These are phyloP conservation scores for Rhizopogon vinicolor DNA, from an alignment of 768 basidiomycete genomes.

Conservation along the genomic window DNA sequence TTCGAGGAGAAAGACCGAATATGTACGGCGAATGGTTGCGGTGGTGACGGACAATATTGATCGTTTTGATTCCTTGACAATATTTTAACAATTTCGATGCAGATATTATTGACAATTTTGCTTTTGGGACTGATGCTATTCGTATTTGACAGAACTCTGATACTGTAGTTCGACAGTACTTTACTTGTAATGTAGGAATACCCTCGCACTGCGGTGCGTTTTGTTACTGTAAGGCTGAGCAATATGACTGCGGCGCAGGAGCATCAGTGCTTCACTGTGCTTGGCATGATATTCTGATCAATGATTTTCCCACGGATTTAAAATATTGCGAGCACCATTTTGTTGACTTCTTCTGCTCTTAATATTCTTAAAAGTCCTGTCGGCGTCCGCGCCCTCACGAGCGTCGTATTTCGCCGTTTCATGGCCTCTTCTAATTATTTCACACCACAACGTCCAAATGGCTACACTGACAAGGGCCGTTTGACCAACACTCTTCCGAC, in stretches of 20 bases:
- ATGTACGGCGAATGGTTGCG: slow-evolving; percentile 81
- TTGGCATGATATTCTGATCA: no score
- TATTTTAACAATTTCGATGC: neutral
- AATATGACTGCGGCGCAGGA: no score
- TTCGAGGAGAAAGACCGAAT: slow-evolving; percentile 84
- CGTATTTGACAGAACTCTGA: neutral
- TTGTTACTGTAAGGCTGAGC: neutral
- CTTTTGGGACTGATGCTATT: neutral
- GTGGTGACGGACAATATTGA: slow-evolving; percentile 8
- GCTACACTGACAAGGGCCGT: slow-evolving; percentile 39
- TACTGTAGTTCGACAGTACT: neutral
- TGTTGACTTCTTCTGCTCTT: neutral
- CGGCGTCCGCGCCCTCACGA: slow-evolving; percentile 14
- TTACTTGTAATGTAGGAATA: neutral
- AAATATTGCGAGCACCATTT: no score
- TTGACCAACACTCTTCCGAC: slow-evolving; percentile 40
- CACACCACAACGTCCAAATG: slow-evolving; percentile 42
- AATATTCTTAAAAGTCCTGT: slow-evolving; percentile 11
- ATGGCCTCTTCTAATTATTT: slow-evolving; percentile 49
- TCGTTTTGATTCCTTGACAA: neutral
- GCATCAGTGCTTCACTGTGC: no score
- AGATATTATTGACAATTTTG: neutral
- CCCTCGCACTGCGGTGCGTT: neutral
- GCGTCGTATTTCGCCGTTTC: slow-evolving; percentile 12
- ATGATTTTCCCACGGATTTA: neutral